Evolutionary conservation across 2,329 filamentous ascomycete species (phyloP), one percentile per base, ranked within the genome.

Genomic region (Colletotrichum siamense): DNA sequence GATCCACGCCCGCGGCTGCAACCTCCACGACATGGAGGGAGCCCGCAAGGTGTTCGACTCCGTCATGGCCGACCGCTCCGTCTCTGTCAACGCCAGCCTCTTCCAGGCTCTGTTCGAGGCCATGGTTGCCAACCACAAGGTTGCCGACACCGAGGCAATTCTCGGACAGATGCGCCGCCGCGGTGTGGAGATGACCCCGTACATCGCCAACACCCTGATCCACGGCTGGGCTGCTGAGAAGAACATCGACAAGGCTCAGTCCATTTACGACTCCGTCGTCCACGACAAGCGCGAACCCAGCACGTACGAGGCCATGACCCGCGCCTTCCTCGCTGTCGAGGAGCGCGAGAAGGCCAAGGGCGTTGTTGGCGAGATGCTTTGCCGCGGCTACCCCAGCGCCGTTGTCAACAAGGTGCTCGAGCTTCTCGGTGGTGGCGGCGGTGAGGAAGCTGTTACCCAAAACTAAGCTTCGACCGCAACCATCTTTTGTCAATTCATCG

Each of bases 231-330:
- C 96, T 26, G 91, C 94, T 16, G 94, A 95, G 83, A 94, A 94
- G 85, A 91, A 98, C 78, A 94, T 99, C 61, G 86, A 88, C 76
- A 96, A 95, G 85, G 95, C 96, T 22, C 92, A 93, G 82, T 87
- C 90, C 28, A 93, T 98, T 77, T 99, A 98, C 83, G 91, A 94
- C 75, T 89, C 91, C n/a, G 93, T 99, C 5, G 91, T 93, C 10
- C 90, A 92, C 32, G 91, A 93, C 71, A 96, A 94, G 87, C 93
- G 97, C 73, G 97, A 99, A 88, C 97, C 97, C 5, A 98, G 96
- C 88, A 99, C 97, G 6, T 99, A 99, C 84, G 97, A 99, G 87
- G 96, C 96, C 55, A 99, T 99, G 97, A 98, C 96, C 7, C 92
- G 97, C 62, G 97, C 97, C 1, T 98, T 94, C 86, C 91, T 99